Conservation (phyloP, 192 early-diverging fungal species). For the Podila verticillata region DNA sequence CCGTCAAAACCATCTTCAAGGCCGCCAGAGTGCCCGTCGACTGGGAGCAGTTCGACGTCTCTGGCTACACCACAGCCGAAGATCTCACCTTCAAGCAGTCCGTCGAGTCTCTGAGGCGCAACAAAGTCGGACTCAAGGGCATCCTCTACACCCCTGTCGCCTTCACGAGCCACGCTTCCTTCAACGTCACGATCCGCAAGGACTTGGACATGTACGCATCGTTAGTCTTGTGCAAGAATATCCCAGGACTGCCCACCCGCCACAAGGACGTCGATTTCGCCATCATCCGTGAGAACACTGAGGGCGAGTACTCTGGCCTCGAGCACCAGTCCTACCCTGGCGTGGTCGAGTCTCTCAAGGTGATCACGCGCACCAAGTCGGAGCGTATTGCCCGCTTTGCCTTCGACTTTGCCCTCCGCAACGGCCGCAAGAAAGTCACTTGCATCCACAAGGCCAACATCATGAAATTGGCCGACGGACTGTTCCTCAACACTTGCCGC, state of each 20-base stretch:
- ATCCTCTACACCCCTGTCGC: conserved; percentile 88
- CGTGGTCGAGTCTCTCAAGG: conserved; percentile 98
- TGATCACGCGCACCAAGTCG: conserved; percentile 94
- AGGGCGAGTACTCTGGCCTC: conserved; percentile 98
- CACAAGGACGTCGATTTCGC: conserved; percentile 95
- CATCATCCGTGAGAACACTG: conserved; percentile 99
- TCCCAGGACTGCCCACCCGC: conserved; percentile 84
- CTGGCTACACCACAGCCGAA: conserved; percentile 86
- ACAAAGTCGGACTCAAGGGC: conserved; percentile 99
- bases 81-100: conserved; percentile 88
- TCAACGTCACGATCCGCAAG: conserved; percentile 96
- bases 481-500: conserved; percentile 96
- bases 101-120: conserved; percentile 89
- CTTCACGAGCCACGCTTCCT: conserved; percentile 86
- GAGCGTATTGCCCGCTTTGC: conserved; percentile 98
- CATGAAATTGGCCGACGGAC: conserved; percentile 98
- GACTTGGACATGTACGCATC: conserved; percentile 99
- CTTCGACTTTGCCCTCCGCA: conserved; percentile 98
- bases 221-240: conserved; percentile 88
- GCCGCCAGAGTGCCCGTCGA: conserved; percentile 93
- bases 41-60: conserved; percentile 97
- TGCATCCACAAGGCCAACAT: conserved; percentile 99
- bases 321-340: conserved; percentile 98
- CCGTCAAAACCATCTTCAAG: conserved; percentile 94
- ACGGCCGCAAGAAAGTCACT: conserved; percentile 97